Conservation (phyloP, 169 alveolate species). For the Haemoproteus tartakovskyi region DNA sequence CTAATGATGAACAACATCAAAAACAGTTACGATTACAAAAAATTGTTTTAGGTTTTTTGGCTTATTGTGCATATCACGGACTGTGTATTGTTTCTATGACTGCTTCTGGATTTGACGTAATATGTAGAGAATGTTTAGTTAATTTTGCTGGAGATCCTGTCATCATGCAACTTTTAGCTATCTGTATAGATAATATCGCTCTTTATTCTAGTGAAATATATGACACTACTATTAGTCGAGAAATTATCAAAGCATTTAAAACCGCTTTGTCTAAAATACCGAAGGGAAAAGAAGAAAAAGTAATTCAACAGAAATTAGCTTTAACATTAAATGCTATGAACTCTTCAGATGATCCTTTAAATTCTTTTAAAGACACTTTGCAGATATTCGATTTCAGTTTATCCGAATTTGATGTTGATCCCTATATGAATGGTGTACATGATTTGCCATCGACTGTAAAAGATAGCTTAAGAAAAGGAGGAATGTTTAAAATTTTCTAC, state of each 20-base stretch:
- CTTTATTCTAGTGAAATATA: constrained; percentile 73
- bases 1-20: constrained; percentile 52
- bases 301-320: constrained; percentile 46
- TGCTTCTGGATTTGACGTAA: constrained; percentile 70
- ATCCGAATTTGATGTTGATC: constrained; percentile 89
- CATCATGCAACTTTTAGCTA: constrained; percentile 66
- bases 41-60: constrained; percentile 69
- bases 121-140: constrained; percentile 42
- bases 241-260: constrained; percentile 68
- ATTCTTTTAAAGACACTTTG: constrained; percentile 60
- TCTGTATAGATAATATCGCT: constrained; percentile 69
- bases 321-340: constrained; percentile 67
- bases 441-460: constrained; percentile 85
- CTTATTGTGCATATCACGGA: constrained; percentile 76
- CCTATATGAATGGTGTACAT: constrained; percentile 91
- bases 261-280: constrained; percentile 59
- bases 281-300: constrained; percentile 72
- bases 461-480: constrained; percentile 87
- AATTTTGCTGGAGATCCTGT: constrained; percentile 64
- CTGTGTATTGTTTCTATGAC: constrained; percentile 75
- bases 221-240: constrained; percentile 68
- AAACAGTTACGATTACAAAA: constrained; percentile 76
- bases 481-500: constrained; percentile 71
- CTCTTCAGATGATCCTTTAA: constrained; percentile 58
- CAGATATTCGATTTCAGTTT: constrained; percentile 77